Evolutionary conservation across 2,329 filamentous ascomycete species (phyloP).

Genomic region (Aureobasidium melanogenum): DNA sequence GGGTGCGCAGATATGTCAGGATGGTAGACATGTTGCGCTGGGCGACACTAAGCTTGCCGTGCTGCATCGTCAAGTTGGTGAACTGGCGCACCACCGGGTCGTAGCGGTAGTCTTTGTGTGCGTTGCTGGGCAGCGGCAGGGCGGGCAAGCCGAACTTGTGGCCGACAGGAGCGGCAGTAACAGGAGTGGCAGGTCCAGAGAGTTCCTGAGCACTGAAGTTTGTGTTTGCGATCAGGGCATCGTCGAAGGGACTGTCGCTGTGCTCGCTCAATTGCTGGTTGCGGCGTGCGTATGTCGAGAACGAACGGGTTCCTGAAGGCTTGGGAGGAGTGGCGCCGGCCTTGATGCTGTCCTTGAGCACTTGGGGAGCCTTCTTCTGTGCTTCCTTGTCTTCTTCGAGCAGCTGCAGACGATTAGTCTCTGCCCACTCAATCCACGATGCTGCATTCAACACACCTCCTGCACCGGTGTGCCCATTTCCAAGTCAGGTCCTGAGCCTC

Average conservation of each 20-base stretch:
- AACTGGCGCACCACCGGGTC: slow-evolving; percentile 78
- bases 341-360: slow-evolving; percentile 54
- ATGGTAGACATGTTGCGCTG: slow-evolving; percentile 84
- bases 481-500: slow-evolving; percentile 51
- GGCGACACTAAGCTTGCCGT: slow-evolving; percentile 85
- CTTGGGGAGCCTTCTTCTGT: slow-evolving; percentile 55
- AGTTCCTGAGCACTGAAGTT: background rate
- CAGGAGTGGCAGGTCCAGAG: background rate
- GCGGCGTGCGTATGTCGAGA: slow-evolving; percentile 46
- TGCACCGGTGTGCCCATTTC: slow-evolving; percentile 58
- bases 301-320: slow-evolving; percentile 41
- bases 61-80: slow-evolving; percentile 80
- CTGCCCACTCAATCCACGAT: background rate
- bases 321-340: slow-evolving; percentile 24
- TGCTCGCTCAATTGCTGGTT: slow-evolving; percentile 19
- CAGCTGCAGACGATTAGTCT: slow-evolving; percentile 37
- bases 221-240: background rate
- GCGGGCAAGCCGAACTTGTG: slow-evolving; percentile 70
- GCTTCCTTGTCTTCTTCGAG: slow-evolving; percentile 54
- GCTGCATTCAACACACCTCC: slow-evolving; percentile 41
- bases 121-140: slow-evolving; percentile 53
- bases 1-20: slow-evolving; percentile 74
- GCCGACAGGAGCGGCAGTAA: slow-evolving; percentile 24
- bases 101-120: slow-evolving; percentile 70
- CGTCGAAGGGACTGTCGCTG: background rate